phyloP scores from a whole-genome alignment of 2,329 filamentous ascomycete species.

The Phaeosphaeria sp. region DNA sequence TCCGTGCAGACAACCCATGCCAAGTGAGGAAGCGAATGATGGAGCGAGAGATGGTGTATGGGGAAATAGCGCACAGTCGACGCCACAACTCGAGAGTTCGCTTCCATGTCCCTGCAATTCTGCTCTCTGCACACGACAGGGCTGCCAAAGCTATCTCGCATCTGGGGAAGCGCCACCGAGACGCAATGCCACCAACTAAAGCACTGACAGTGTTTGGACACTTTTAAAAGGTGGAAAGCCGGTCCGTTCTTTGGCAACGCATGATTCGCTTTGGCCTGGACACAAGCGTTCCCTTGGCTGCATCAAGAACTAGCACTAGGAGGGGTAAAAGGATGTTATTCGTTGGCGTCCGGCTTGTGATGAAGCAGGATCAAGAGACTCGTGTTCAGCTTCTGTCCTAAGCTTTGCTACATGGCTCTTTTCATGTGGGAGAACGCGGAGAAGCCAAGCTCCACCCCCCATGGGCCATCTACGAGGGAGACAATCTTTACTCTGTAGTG shows the following conservation, averaged over 20 bases:
- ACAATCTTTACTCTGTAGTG: no score
- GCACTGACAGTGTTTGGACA: neutral
- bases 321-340: neutral
- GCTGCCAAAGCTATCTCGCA: constrained; percentile 15
- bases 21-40: constrained; percentile 22
- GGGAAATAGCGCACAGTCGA: constrained; percentile 33
- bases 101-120: constrained; percentile 12
- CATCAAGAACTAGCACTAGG: constrained; percentile 1
- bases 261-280: neutral
- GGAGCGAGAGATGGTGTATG: constrained; percentile 28
- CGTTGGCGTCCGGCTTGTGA: constrained; percentile 19
- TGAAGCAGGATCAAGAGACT: neutral
- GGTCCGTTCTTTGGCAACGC: constrained; percentile 16
- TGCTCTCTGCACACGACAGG: constrained; percentile 16
- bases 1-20: constrained; percentile 16
- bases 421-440: neutral
- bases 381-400: constrained; percentile 12
- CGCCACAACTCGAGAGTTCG: constrained; percentile 19
- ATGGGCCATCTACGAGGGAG: no score
- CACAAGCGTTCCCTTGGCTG: constrained; percentile 1
- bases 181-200: constrained; percentile 6
- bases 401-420: neutral
- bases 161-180: constrained; percentile 28
- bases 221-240: constrained; percentile 17
- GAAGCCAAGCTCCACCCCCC: constrained; percentile 10